A percentile compares a stretch with the other conserved stretches of the same genome.
Conservation (phyloP, 192 early-diverging fungal genomes). For the Rhizophagus prolifer region DNA sequence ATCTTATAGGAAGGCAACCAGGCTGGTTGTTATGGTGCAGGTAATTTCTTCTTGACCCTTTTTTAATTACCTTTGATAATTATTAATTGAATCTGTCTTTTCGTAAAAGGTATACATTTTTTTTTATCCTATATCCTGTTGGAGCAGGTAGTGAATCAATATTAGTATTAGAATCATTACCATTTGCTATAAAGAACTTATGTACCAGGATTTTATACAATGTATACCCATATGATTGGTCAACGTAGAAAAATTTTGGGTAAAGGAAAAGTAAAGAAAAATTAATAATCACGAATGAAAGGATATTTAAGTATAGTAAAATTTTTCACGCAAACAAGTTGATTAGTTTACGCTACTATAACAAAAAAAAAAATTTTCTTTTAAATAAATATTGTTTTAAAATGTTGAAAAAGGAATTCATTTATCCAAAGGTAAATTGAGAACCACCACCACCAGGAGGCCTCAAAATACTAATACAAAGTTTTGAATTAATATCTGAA, state of each 20-base stretch:
- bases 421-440: slow-evolving; percentile 27
- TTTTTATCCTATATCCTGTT: slow-evolving; percentile 88
- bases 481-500: neutral
- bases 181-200: slow-evolving; percentile 65
- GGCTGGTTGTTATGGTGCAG: slow-evolving; percentile 60
- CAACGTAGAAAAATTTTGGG: slow-evolving; percentile 81
- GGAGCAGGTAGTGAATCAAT: slow-evolving; percentile 85
- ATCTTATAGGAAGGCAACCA: slow-evolving; percentile 63
- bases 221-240: slow-evolving; percentile 91
- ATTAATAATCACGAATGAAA: neutral
- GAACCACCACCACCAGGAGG: slow-evolving; percentile 30
- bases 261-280: slow-evolving; percentile 13
- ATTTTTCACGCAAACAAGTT: too few relatives aligned
- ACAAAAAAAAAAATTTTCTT: too few relatives aligned
- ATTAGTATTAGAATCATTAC: slow-evolving; percentile 72
- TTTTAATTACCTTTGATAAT: neutral
- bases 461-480: slow-evolving; percentile 16
- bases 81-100: neutral
- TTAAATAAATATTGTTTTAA: too few relatives aligned
- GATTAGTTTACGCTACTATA: too few relatives aligned
- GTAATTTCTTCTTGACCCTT: slow-evolving; percentile 13
- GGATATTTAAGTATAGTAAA: too few relatives aligned
- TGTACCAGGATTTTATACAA: slow-evolving; percentile 75
- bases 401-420: too few relatives aligned
- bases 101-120: slow-evolving; percentile 83